Conservation (phyloP, 371 early-diverging fungal genomes). For the Dinochytrium kinnereticum region DNA sequence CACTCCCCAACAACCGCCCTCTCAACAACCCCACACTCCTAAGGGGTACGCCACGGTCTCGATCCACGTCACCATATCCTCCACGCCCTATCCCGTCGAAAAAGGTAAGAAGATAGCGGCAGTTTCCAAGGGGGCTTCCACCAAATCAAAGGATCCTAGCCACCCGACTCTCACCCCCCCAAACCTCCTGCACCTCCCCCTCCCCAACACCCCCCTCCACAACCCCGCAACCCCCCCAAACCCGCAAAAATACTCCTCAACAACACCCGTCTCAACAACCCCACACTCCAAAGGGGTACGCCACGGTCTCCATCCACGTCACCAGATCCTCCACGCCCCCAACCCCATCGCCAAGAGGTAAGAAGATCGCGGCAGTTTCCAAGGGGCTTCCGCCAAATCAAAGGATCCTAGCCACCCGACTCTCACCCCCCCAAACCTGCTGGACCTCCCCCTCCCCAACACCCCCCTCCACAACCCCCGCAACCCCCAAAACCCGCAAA, state of each 20-base stretch:
- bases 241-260: neutral
- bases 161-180: neutral
- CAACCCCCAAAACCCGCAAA: neutral
- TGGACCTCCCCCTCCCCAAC: neutral
- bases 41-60: constrained; percentile 4
- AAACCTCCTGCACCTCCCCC: neutral
- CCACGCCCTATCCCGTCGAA: too few relatives aligned
- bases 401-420: neutral
- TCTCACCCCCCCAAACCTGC: neutral
- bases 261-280: neutral
- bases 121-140: too few relatives aligned
- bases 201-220: too few relatives aligned
- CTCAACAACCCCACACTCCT: neutral
- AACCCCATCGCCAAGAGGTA: too few relatives aligned
- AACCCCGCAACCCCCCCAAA: neutral
- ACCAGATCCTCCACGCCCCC: neutral
- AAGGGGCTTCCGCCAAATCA: too few relatives aligned
- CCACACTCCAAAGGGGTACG: neutral
- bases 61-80: constrained; percentile 1
- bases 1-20: neutral
- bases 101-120: too few relatives aligned
- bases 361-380: too few relatives aligned
- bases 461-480: neutral
- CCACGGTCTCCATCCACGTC: constrained; percentile 9
- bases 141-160: neutral